phyloP scores from a whole-genome alignment of 148 eudicot genomes.

The Diospyros kaki region DNA sequence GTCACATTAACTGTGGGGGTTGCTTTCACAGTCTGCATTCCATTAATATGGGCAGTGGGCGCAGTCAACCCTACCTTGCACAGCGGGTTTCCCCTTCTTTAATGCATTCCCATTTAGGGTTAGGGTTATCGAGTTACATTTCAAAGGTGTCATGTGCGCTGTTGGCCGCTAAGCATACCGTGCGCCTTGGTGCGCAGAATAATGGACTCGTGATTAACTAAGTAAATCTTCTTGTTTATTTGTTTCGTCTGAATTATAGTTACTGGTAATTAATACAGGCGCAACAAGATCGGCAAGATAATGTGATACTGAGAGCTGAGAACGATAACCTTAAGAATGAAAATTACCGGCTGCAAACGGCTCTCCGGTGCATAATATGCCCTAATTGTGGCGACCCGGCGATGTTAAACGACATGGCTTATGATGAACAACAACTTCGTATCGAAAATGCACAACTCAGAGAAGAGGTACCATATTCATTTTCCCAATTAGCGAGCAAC shows the following conservation, averaged over 20 bases:
- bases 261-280: conserved; percentile 36
- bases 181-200: conserved; percentile 9
- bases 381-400: conserved; percentile 86
- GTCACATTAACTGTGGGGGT: conserved; percentile 31
- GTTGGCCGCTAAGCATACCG: background rate
- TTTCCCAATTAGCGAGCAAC: background rate
- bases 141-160: background rate
- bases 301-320: conserved; percentile 69
- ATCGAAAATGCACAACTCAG: conserved; percentile 80
- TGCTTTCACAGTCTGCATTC: conserved; percentile 23
- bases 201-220: background rate
- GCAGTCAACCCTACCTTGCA: conserved; percentile 33
- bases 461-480: conserved; percentile 61
- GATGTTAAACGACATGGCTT: conserved; percentile 67
- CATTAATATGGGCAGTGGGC: conserved; percentile 33
- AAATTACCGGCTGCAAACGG: conserved; percentile 71
- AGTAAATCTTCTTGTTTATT: background rate
- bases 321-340: conserved; percentile 85
- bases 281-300: conserved; percentile 88
- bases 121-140: background rate
- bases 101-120: conserved; percentile 13
- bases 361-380: conserved; percentile 66
- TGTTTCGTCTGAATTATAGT: background rate
- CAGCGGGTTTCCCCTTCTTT: conserved; percentile 20
- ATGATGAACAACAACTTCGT: conserved; percentile 88